Percentiles rank a stretch among this genome's conserved stretches.
Conservation (phyloP, 495 filamentous ascomycete genomes). For the Penicillium parvum region DNA sequence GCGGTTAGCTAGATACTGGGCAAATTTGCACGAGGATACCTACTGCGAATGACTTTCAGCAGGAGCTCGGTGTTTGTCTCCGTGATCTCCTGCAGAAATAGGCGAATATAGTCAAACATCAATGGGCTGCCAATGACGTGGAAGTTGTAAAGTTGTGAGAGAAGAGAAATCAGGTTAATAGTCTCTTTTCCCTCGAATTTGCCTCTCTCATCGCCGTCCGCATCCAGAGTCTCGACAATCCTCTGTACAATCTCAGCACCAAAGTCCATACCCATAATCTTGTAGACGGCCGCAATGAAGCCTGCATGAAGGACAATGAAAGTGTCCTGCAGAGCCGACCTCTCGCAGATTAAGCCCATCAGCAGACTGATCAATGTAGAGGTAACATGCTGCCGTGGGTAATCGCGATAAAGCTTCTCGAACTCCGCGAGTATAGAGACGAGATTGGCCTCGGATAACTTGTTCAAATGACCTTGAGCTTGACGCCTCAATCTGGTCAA, state of each 20-base stretch:
- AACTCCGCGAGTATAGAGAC: conserved; percentile 74
- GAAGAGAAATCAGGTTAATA: conserved; percentile 74
- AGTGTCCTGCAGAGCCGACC: conserved; percentile 71
- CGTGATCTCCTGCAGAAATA: conserved; percentile 68
- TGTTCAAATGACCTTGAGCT: conserved; percentile 84
- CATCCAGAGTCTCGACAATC: conserved; percentile 64
- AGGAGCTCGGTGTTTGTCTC: conserved; percentile 92
- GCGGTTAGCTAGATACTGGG: conserved; percentile 3
- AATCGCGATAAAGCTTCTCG: conserved; percentile 73
- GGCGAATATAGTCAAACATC: conserved; percentile 82
- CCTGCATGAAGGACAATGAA: conserved; percentile 88
- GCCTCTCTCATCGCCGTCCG: conserved; percentile 32
- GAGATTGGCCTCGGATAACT: conserved; percentile 85
- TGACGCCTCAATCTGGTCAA: conserved; percentile 68
- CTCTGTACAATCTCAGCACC: conserved; percentile 79
- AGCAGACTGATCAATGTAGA: conserved; percentile 70
- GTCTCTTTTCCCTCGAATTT: conserved; percentile 59
- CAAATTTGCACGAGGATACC: conserved; percentile 6
- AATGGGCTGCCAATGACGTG: conserved; percentile 77
- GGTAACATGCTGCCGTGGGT: conserved; percentile 80
- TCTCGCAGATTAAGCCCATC: conserved; percentile 70
- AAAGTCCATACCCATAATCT: conserved; percentile 78
- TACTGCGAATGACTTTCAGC: conserved; percentile 74
- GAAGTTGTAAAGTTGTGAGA: conserved; percentile 89
- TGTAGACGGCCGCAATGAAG: conserved; percentile 85